Percentiles rank a stretch among this genome's conserved stretches.
phyloP scores from a whole-genome alignment of 2,329 filamentous ascomycete genomes.

The Stagonosporopsis rhizophila region DNA sequence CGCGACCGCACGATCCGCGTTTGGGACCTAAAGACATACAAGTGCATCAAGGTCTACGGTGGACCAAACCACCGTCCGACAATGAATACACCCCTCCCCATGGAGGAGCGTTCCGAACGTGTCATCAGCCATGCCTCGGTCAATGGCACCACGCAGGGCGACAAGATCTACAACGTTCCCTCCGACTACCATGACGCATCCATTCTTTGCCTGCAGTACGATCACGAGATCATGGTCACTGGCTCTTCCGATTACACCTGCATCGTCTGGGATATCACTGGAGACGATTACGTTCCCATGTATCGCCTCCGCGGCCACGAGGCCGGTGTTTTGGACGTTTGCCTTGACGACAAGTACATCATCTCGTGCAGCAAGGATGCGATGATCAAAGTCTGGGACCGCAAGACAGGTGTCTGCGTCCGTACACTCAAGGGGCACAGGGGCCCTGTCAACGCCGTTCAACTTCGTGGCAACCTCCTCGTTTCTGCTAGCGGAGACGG shows the following conservation, averaged over 20 bases:
- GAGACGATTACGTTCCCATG: conserved; percentile 68
- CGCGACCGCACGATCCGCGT: conserved; percentile 94
- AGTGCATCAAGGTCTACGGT: conserved; percentile 86
- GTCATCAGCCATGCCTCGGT: conserved; percentile 55
- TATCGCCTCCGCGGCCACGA: conserved; percentile 79
- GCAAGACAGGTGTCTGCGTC: conserved; percentile 75
- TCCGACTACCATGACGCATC: conserved; percentile 81
- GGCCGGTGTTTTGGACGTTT: conserved; percentile 90
- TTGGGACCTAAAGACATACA: conserved; percentile 91
- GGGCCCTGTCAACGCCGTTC: conserved; percentile 94
- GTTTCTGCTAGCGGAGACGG: conserved; percentile 95
- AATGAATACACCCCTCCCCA: conserved; percentile 56
- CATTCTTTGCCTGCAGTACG: conserved; percentile 94
- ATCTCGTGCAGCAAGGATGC: conserved; percentile 97
- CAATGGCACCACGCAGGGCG: conserved; percentile 56
- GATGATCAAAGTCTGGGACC: conserved; percentile 93
- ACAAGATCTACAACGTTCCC: conserved; percentile 56
- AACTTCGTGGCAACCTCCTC: conserved; percentile 89
- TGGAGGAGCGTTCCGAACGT: conserved; percentile 51
- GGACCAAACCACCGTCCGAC: conserved; percentile 67
- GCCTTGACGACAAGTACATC: conserved; percentile 90
- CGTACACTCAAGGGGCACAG: conserved; percentile 84
- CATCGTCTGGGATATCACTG: conserved; percentile 89
- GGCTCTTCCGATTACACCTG: conserved; percentile 92
- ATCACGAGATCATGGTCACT: conserved; percentile 90